Evolutionary conservation across 768 basidiomycete species (phyloP).

Genomic region (Crepidotus variabilis): DNA sequence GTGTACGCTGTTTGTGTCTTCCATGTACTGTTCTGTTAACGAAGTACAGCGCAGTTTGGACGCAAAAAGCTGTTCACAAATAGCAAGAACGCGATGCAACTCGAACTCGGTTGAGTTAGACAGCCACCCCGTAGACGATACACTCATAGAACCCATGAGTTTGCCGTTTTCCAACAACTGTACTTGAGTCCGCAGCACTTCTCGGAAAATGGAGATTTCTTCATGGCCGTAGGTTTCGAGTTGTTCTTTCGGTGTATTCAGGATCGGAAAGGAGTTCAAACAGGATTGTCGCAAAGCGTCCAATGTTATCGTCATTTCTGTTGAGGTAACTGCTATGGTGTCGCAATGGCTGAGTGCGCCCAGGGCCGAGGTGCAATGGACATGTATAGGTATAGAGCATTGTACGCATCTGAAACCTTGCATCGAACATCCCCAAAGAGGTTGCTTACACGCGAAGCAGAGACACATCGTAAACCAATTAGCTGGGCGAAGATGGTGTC

Average conservation of each 20-base stretch:
- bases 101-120: constrained; percentile 42
- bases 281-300: constrained; percentile 54
- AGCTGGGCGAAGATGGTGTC: constrained; percentile 52
- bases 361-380: constrained; percentile 36
- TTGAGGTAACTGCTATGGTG: constrained; percentile 32
- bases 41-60: constrained; percentile 42
- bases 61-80: constrained; percentile 48
- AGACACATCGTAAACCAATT: constrained; percentile 74
- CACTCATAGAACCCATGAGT: constrained; percentile 58
- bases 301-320: constrained; percentile 50
- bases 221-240: constrained; percentile 54
- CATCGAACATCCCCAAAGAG: constrained; percentile 66
- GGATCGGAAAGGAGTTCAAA: constrained; percentile 43
- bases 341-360: constrained; percentile 35
- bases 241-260: constrained; percentile 41
- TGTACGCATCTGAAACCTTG: constrained; percentile 64
- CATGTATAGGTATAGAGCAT: constrained; percentile 63
- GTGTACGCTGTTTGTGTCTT: constrained; percentile 40
- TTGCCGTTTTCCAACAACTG: constrained; percentile 68
- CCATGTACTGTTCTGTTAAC: constrained; percentile 48
- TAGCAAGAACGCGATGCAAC: constrained; percentile 48
- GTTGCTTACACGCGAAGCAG: constrained; percentile 62
- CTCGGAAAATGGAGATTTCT: constrained; percentile 60
- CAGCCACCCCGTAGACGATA: constrained; percentile 34
- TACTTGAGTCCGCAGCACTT: constrained; percentile 62